Percentiles rank a stretch among this genome's conserved stretches.
Conservation (phyloP, 192 early-diverging fungal genomes). For the Coemansia pectinata region DNA sequence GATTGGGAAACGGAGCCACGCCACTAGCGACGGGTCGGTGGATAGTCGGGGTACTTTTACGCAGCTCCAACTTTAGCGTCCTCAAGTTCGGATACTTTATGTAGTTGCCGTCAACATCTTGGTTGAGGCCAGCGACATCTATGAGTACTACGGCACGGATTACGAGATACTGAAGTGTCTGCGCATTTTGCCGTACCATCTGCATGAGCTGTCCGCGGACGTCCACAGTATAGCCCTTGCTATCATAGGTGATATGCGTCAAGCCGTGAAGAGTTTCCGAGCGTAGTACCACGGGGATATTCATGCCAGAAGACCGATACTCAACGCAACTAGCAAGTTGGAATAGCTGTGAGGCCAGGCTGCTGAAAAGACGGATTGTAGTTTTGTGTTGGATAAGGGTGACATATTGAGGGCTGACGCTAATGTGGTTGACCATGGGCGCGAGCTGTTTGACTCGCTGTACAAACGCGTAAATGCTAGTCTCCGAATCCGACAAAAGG, state of each 20-base stretch:
- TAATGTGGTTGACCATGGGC: not conserved
- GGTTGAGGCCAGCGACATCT: not conserved
- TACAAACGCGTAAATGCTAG: not conserved
- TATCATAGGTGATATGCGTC: not conserved
- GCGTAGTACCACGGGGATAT: not conserved
- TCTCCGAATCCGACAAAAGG: not conserved
- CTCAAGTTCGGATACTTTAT: not conserved
- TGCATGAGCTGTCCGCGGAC: not conserved
- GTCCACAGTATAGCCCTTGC: not conserved
- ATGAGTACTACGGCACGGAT: not conserved
- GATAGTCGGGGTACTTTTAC: too few relatives aligned
- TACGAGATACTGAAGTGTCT: not conserved
- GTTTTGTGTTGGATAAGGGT: not conserved
- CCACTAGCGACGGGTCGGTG: not conserved
- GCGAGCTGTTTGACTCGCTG: not conserved
- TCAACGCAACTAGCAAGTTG: not conserved
- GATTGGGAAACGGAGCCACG: constrained; percentile 6
- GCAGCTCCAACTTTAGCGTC: not conserved
- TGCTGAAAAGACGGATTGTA: not conserved
- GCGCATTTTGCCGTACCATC: not conserved
- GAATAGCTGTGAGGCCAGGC: not conserved
- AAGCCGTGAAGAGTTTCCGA: not conserved
- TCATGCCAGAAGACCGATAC: not conserved
- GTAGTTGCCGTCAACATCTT: not conserved
- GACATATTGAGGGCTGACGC: not conserved